These are phyloP conservation scores for Colletotrichum truncatum DNA, from an alignment of 2,329 filamentous ascomycete genomes.

Conservation along the genomic window DNA sequence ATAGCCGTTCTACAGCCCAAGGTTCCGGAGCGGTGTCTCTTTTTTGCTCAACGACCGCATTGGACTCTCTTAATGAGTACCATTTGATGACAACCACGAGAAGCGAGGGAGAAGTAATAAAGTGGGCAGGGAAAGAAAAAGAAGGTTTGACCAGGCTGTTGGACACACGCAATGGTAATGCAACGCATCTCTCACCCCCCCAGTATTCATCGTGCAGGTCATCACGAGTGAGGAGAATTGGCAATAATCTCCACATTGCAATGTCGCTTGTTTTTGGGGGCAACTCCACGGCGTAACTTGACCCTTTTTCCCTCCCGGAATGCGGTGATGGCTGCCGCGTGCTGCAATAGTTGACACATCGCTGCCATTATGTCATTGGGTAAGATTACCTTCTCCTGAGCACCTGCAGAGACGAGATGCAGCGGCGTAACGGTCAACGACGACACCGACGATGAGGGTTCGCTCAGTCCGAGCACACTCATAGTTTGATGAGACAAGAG, in stretches of 20 bases:
- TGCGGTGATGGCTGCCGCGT: not conserved
- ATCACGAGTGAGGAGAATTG: conserved; percentile 6
- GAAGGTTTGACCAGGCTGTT: conserved; percentile 9
- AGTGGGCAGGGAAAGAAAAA: not conserved
- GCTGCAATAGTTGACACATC: conserved; percentile 16
- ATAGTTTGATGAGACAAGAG: conserved; percentile 25
- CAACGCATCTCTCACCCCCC: not conserved
- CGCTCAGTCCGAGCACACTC: conserved; percentile 12
- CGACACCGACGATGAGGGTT: not conserved
- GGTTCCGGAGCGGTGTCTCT: conserved; percentile 6
- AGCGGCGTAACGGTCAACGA: not conserved
- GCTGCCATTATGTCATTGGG: conserved; percentile 14
- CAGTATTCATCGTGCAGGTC: conserved; percentile 12
- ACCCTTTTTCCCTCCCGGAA: not conserved
- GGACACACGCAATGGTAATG: conserved; percentile 9
- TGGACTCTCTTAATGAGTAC: not conserved
- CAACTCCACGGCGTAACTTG: not conserved
- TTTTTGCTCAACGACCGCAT: conserved; percentile 4
- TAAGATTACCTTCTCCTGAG: conserved; percentile 27
- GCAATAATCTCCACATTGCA: conserved; percentile 30
- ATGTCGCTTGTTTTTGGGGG: conserved; percentile 28
- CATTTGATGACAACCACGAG: not conserved
- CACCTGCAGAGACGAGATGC: conserved; percentile 10
- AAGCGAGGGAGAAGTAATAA: not conserved
- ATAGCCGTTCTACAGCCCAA: conserved; percentile 13